Percentiles rank a stretch among this genome's conserved stretches.
Evolutionary conservation across 108 stramenopile genomes (phyloP).

Genomic region (Cyclotella baltica): DNA sequence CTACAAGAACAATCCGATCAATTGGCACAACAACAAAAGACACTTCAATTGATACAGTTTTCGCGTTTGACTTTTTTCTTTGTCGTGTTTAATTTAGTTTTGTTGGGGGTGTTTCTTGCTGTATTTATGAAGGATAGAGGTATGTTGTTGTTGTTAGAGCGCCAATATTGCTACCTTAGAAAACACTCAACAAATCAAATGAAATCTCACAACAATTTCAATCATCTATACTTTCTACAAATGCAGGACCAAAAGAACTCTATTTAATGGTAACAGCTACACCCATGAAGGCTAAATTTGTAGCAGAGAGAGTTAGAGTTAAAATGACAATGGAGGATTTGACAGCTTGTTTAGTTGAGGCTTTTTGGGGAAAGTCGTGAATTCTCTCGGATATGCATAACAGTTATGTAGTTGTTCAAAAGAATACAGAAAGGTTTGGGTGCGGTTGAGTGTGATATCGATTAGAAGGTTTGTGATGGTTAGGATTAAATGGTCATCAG

Average conservation of each 20-base stretch:
- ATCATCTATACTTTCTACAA: background rate
- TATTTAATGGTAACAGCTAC: slow-evolving; percentile 10
- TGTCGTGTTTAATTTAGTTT: slow-evolving; percentile 12
- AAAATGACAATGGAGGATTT: slow-evolving; percentile 19
- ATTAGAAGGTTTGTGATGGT: too few species aligned
- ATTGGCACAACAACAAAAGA: slow-evolving; percentile 11
- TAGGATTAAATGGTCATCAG: too few species aligned
- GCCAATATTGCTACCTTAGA: background rate
- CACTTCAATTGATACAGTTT: slow-evolving; percentile 14
- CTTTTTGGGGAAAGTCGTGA: slow-evolving; percentile 13
- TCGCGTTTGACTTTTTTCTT: slow-evolving; percentile 17
- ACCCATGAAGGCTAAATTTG: slow-evolving; percentile 11
- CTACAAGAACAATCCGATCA: slow-evolving; percentile 4
- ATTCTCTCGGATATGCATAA: too few species aligned
- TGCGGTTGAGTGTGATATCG: too few species aligned
- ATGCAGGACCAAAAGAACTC: slow-evolving; percentile 1
- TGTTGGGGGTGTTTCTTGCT: background rate
- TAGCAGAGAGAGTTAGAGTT: slow-evolving; percentile 10
- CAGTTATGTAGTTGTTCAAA: too few species aligned
- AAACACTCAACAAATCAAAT: background rate
- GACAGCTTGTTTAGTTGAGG: slow-evolving; percentile 6
- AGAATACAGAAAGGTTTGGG: too few species aligned
- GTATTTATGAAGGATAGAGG: slow-evolving; percentile 11
- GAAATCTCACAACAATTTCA: background rate
- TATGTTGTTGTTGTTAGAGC: background rate